Evolutionary conservation across 768 basidiomycete species (phyloP), one percentile per base, ranked within the genome.

Genomic region (Hericium rajendrae): DNA sequence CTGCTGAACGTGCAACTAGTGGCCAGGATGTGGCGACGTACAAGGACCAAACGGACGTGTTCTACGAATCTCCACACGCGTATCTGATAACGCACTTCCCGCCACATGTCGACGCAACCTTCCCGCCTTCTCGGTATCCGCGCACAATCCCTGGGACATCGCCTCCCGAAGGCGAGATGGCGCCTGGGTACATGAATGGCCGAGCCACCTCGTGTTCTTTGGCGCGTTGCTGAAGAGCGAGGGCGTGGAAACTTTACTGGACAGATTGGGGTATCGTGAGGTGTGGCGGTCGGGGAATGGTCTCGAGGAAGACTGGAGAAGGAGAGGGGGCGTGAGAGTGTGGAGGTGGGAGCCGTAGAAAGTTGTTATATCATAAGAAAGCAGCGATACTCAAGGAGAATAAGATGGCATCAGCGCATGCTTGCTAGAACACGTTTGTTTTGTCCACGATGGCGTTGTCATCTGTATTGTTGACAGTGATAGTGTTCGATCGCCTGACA

Each of bases 201-300:
- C 95, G 0, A 78, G 76, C 48, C 83, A 93, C 69, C 64, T 98
- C 15, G 80, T 92, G 2, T 73, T 94, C 54, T 98, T 98, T 66
- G 91, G 90, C 4, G 78, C 78, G n/a, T 72, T 98, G 48, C 73
- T 95, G 46, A 69, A 74, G 5, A 71, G 78, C 53, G 69, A 74
- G 9, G 80, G 76, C 2, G 74, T 91, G 1, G 65, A 69, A 48
- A 61, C 68, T 2, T 22, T 82, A 24, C 69, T 94, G 51, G 65
- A 70, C 53, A 67, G 66, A 15, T 75, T 75, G 39, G 87, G 86
- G 3, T 97, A 94, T 62, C 41, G 53, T 18, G 82, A 87, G 64
- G 76, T 82, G 0, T 85, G 84, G 84, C 72, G 71, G 22, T 73
- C 72, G 10, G 87, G 86, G 59, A 79, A 84, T 56, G 77, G 78